Base-by-base conservation (phyloP, 352 stramenopile species). In the Pelagophyceae sp. region DNA sequence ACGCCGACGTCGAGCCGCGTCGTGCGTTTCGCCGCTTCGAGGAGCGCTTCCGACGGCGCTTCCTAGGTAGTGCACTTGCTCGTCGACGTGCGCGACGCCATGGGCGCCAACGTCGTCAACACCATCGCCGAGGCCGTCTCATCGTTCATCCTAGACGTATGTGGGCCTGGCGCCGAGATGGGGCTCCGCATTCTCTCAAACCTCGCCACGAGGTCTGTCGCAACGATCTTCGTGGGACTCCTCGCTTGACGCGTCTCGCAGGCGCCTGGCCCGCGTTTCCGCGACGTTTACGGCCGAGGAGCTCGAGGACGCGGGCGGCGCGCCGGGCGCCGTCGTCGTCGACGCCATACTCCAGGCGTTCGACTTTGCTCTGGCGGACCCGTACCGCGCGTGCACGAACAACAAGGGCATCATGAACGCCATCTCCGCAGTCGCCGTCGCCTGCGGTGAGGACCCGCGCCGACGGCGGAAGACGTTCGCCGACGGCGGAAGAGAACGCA, bases 351-450 rank as follows among this genome's bases (percentile, higher is more conserved):
- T 94, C 6, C 88, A 93, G 65, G 89, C 89, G 3, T 92, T 90
- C 85, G 90, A 91, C 78, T 94, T 94, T 81, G 89, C 89, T 3
- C 86, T 85, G 31, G 79, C 91, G 31, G 89, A 94, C 54, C 89
- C 89, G 60, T 94, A 88, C 78, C 87, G 89, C 38, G 89, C 89
- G 3, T 88, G 92, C 76, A 94, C 89, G 40, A 89, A 94, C 82
- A 94, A 94, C 85, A 94, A 94, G 83, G 89, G 89, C 45, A 91
- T 94, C 75, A 92, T 94, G 87, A 94, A 94, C 77, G 89, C 88
- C 54, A 84, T 94, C 25, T 89, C 93, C 77, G 85, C 89, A 23
- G 88, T 91, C 27, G 88, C 88, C 51, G 77, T 94, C 5, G 89
- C 89, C 1, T 92, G 88, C 0, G 89, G n/a, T n/a, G n/a, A n/a